Base-by-base conservation (phyloP, 1,284 basidiomycete genomes). In the Polyporus tsugae region DNA sequence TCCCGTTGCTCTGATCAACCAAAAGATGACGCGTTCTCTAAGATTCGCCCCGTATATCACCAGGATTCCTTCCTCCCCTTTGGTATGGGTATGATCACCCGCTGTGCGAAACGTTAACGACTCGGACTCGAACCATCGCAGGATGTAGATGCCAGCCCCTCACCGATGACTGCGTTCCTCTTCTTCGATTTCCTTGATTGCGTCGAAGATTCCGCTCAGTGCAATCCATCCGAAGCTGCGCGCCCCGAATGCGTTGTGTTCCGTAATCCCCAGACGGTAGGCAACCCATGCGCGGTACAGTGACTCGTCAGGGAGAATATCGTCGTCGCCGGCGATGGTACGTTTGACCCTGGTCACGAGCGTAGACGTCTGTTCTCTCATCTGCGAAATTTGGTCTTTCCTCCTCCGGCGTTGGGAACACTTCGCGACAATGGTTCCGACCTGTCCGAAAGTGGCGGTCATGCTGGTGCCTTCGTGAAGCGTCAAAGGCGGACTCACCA, bases 351-450 rank as follows among this genome's bases (percentile, higher is more conserved):
- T 78, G 6, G 82, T 79, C n/a, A 88, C 87, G 36, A 90, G 81
- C 29, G 80, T 72, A 57, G 84, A 81, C 0, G 86, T 89, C 62
- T 84, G 83, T 62, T 90, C 88, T 60, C 88, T 79, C 66, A 90
- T 73, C 63, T 82, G 83, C 2, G 85, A 79, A 73, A 89, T 89
- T 58, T 81, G 75, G 57, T 89, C 86, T 66, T 80, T 82, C 53
- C 88, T 82, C 70, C 80, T 83, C 6, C 86, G 81, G n/a, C 85
- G 84, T 70, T 89, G 87, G 0, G 87, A 85, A 10, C 82, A 86
- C 68, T 89, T 88, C 36, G 87, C 87, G 0, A 86, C 81, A 66
- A 91, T 91, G 0, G 89, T 90, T 1, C 90, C 89, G 25, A 90
- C 61, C 72, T 73, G 19, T 15, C 4, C 33, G 29, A 38, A 9